A percentile compares a stretch with the other conserved stretches of the same genome.
phyloP scores from a whole-genome alignment of 208 protist species.

The Vickermania spadyakhi region DNA sequence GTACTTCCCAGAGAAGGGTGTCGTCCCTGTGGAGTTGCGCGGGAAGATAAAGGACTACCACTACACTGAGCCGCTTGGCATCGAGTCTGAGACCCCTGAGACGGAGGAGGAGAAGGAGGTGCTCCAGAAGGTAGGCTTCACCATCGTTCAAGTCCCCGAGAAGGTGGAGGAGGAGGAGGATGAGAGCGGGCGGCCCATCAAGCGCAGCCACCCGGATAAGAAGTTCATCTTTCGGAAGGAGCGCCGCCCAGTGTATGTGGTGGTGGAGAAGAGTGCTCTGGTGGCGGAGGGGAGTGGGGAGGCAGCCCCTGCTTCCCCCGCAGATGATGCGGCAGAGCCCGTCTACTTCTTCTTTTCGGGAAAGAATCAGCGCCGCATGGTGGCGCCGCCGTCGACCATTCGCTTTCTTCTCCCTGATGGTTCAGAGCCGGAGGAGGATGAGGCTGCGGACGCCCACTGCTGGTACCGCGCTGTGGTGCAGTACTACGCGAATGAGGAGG shows the following conservation, averaged over 20 bases:
- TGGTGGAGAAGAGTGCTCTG: not conserved
- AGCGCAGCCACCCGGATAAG: not conserved
- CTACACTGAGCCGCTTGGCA: not conserved
- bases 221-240: not conserved
- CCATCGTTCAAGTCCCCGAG: not conserved
- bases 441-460: not conserved
- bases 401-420: not conserved
- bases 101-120: not conserved
- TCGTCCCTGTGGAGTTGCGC: not conserved
- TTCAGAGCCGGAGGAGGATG: not conserved
- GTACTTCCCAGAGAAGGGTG: not conserved
- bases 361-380: not conserved
- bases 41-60: not conserved
- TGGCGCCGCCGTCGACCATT: not conserved
- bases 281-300: not conserved
- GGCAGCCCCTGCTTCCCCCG: not conserved
- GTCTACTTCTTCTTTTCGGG: not conserved
- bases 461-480: not conserved
- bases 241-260: not conserved
- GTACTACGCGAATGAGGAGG: not conserved
- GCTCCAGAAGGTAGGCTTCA: not conserved
- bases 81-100: not conserved
- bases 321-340: not conserved
- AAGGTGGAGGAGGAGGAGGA: not conserved
- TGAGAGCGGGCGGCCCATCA: not conserved